A percentile compares a stretch with the other conserved stretches of the same genome.
Conservation (phyloP, 371 early-diverging fungal species). For the Blastocladiella emersonii region DNA sequence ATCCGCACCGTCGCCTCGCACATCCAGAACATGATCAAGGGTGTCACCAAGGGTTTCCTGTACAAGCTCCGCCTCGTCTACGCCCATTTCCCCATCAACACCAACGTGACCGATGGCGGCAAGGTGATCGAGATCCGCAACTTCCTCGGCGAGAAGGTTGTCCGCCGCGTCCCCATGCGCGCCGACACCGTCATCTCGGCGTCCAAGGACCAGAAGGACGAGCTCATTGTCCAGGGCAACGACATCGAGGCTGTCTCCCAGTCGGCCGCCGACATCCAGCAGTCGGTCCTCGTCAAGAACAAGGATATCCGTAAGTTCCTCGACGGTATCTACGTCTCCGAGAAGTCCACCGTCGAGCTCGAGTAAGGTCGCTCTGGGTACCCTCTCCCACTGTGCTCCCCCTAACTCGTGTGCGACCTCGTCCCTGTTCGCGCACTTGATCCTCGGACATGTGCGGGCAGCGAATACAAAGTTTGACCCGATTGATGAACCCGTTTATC, state of each 20-base stretch:
- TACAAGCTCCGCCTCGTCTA: constrained; percentile 99
- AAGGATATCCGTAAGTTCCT: constrained; percentile 99
- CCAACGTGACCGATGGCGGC: constrained; percentile 71
- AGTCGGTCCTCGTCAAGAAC: constrained; percentile 72
- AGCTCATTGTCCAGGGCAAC: constrained; percentile 90
- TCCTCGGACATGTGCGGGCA: too few species aligned
- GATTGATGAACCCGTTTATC: too few species aligned
- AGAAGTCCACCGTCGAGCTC: constrained; percentile 36
- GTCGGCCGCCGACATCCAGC: constrained; percentile 82
- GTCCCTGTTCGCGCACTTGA: too few species aligned
- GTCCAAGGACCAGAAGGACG: constrained; percentile 89
- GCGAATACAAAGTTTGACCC: too few species aligned
- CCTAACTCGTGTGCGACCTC: too few species aligned
- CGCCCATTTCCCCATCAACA: constrained; percentile 99
- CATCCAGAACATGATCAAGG: constrained; percentile 95
- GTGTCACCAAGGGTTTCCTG: constrained; percentile 98
- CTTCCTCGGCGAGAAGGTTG: constrained; percentile 97
- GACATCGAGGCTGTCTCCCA: constrained; percentile 96
- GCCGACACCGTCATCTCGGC: constrained; percentile 77
- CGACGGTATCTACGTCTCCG: constrained; percentile 98
- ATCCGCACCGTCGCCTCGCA: constrained; percentile 95
- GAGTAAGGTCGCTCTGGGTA: too few species aligned
- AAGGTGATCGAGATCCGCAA: constrained; percentile 94
- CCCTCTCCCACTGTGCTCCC: too few species aligned
- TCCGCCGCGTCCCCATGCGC: constrained; percentile 79